Evolutionary conservation across 177 flowering plant genomes (phyloP).

Genomic region (Vitis hybrid): DNA sequence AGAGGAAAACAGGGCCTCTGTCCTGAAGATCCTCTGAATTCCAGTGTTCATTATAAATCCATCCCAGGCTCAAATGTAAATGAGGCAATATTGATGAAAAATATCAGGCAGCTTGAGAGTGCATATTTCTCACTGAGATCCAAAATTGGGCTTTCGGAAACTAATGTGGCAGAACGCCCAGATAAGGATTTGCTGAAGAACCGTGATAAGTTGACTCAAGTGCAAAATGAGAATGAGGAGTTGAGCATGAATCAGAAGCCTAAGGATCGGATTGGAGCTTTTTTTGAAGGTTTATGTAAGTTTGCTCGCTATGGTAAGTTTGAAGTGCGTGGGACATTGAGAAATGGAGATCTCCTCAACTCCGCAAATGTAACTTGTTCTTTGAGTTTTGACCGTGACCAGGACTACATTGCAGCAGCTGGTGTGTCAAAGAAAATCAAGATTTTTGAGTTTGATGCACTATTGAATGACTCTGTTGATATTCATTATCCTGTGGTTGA

Average conservation of each 20-base stretch:
- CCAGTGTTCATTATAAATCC: slow-evolving; percentile 16
- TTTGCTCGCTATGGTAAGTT: slow-evolving; percentile 86
- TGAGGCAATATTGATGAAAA: slow-evolving; percentile 50
- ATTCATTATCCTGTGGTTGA: slow-evolving; percentile 90
- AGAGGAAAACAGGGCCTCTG: slow-evolving; percentile 14
- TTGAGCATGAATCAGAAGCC: slow-evolving; percentile 12
- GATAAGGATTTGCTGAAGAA: slow-evolving; percentile 53
- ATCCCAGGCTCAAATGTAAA: slow-evolving; percentile 22
- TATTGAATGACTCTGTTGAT: slow-evolving; percentile 74
- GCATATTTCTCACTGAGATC: slow-evolving; percentile 89
- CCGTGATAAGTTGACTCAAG: slow-evolving; percentile 30
- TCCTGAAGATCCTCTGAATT: slow-evolving; percentile 21
- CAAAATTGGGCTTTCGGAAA: slow-evolving; percentile 38
- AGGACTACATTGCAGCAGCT: slow-evolving; percentile 93
- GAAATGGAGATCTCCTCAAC: slow-evolving; percentile 73
- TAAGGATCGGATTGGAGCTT: slow-evolving; percentile 56
- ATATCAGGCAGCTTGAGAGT: slow-evolving; percentile 71
- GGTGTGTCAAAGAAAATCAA: slow-evolving; percentile 96
- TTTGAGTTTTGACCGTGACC: slow-evolving; percentile 91
- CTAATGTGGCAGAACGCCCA: slow-evolving; percentile 30
- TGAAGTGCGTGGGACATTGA: slow-evolving; percentile 66
- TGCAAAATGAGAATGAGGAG: slow-evolving; percentile 24
- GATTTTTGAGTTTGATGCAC: slow-evolving; percentile 70
- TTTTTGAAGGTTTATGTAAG: slow-evolving; percentile 90
- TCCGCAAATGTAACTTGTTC: slow-evolving; percentile 94